A percentile compares a stretch with the other conserved stretches of the same genome.
These are phyloP conservation scores for Saccharomyces hybrid DNA, from an alignment of 1,139 yeast genomes.

Conservation along the genomic window DNA sequence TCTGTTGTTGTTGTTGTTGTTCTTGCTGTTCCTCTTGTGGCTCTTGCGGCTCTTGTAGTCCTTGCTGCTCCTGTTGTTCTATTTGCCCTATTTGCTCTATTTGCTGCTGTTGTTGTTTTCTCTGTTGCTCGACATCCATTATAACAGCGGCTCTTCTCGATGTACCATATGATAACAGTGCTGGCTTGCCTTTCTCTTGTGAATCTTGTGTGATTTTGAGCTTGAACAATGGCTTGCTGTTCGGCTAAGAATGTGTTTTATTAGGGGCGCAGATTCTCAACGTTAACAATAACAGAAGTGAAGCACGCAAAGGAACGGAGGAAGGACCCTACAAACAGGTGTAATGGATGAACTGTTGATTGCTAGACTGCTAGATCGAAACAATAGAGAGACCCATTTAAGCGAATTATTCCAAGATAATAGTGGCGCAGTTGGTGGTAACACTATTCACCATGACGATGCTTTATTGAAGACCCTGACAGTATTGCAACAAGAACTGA, in stretches of 20 bases:
- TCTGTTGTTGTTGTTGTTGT: not conserved
- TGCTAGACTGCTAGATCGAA: conserved; percentile 13
- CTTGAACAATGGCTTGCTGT: too few relatives aligned
- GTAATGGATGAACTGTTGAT: conserved; percentile 12
- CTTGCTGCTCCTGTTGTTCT: too few relatives aligned
- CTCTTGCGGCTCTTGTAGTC: not conserved
- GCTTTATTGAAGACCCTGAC: conserved; percentile 8
- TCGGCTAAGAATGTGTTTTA: not conserved
- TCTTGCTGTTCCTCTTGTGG: not conserved
- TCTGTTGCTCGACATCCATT: not conserved
- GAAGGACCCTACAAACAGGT: not conserved
- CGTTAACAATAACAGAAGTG: not conserved
- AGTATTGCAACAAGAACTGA: conserved; percentile 9
- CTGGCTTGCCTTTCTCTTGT: not conserved
- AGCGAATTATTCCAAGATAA: conserved; percentile 16
- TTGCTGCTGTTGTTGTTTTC: not conserved
- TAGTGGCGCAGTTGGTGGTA: not conserved
- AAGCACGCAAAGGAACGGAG: not conserved
- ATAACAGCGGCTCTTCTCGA: not conserved
- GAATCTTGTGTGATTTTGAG: too few relatives aligned
- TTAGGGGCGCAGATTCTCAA: not conserved
- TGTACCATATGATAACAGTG: not conserved
- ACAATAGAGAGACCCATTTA: conserved; percentile 16
- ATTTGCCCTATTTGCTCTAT: too few relatives aligned
- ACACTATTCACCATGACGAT: conserved; percentile 1